Conservation (phyloP, 768 basidiomycete species). For the Thelephora aurantiotincta region DNA sequence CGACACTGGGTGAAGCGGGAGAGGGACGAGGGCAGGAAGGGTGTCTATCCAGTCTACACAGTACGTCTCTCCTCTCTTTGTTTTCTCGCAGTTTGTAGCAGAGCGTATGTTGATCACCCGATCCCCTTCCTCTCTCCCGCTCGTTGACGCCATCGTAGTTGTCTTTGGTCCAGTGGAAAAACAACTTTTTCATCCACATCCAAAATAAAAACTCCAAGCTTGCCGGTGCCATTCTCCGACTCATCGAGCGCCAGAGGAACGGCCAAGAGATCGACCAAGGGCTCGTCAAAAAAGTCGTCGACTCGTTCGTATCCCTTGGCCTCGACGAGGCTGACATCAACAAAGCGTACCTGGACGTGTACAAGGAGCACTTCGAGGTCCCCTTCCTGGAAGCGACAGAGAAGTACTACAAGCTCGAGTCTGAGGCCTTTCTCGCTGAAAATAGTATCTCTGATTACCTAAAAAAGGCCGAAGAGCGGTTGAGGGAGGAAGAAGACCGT, state of each 20-base stretch:
- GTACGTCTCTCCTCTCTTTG: slow-evolving; percentile 28
- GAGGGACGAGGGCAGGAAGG: slow-evolving; percentile 90
- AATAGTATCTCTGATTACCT: slow-evolving; percentile 91
- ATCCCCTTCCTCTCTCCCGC: not conserved
- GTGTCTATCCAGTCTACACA: slow-evolving; percentile 91
- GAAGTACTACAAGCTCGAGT: slow-evolving; percentile 86
- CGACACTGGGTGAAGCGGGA: slow-evolving; percentile 99
- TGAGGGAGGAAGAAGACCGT: slow-evolving; percentile 89
- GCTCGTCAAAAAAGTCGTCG: slow-evolving; percentile 87
- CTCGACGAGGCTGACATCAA: slow-evolving; percentile 86
- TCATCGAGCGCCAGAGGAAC: slow-evolving; percentile 89
- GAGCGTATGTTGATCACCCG: slow-evolving; percentile 2
- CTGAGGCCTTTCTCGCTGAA: slow-evolving; percentile 75
- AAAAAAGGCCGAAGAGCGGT: slow-evolving; percentile 84
- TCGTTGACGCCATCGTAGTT: slow-evolving; percentile 31
- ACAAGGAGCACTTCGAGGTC: slow-evolving; percentile 79
- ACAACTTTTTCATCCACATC: slow-evolving; percentile 79
- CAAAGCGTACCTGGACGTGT: slow-evolving; percentile 86
- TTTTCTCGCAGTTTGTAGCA: not conserved
- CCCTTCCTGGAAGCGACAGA: slow-evolving; percentile 86
- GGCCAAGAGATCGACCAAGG: slow-evolving; percentile 90
- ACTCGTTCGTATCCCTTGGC: slow-evolving; percentile 90
- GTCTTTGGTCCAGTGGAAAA: slow-evolving; percentile 92
- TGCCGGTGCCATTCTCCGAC: slow-evolving; percentile 71
- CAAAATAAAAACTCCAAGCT: slow-evolving; percentile 74